Evolutionary conservation across 805 yeast genomes (phyloP).

Genomic region (Candida dendrica): DNA sequence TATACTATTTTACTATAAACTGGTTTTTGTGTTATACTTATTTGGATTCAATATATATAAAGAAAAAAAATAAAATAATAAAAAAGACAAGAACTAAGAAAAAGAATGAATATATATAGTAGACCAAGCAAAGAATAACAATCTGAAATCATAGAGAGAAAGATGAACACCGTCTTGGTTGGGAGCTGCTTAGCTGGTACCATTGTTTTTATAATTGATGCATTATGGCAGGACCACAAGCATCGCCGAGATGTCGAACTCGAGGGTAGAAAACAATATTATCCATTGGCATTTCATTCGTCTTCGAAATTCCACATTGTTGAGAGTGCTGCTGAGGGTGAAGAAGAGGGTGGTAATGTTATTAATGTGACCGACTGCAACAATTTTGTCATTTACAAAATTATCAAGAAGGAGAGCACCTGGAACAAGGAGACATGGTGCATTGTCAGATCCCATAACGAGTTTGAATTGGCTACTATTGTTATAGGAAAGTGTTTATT

Average conservation of each 20-base stretch:
- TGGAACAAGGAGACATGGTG: neutral
- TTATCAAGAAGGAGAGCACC: neutral
- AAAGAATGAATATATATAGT: too few relatives aligned
- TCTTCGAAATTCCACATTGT: neutral
- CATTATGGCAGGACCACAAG: neutral
- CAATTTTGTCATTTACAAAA: neutral
- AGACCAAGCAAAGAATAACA: too few relatives aligned
- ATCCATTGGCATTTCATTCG: slow-evolving; percentile 1
- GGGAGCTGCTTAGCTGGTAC: neutral
- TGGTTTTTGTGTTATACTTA: neutral
- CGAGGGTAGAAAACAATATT: neutral
- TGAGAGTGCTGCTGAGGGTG: neutral
- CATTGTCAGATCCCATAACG: neutral
- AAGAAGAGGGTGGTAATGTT: neutral
- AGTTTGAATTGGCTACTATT: slow-evolving; percentile 1
- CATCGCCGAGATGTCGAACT: neutral
- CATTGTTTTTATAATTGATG: neutral
- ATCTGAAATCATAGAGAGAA: too few relatives aligned
- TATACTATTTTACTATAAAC: neutral
- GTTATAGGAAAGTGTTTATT: neutral
- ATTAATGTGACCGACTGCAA: neutral
- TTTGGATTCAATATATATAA: too few relatives aligned
- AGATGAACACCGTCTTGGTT: too few relatives aligned
- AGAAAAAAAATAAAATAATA: neutral
- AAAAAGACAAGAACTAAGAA: too few relatives aligned